phyloP scores from a whole-genome alignment of 2,329 filamentous ascomycete species.

The Epichloe aotearoae region DNA sequence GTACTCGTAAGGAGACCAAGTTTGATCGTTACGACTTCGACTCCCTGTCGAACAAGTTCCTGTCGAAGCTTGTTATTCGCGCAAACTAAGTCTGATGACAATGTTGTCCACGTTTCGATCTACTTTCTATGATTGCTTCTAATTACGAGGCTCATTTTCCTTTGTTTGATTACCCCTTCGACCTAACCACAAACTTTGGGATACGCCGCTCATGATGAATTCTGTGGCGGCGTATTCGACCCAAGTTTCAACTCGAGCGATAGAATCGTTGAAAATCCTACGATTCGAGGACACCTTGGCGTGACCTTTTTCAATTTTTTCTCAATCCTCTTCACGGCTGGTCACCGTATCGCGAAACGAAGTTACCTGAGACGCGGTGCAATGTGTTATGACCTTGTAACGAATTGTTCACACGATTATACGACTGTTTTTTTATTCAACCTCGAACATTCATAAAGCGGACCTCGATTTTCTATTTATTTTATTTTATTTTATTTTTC shows the following conservation, averaged over 20 bases:
- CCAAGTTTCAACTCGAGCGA: slow-evolving; percentile 20
- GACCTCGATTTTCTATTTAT: neutral
- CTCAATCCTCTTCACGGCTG: slow-evolving; percentile 17
- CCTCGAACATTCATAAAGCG: neutral
- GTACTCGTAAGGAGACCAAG: slow-evolving; percentile 62
- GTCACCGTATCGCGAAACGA: slow-evolving; percentile 21
- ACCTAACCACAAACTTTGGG: slow-evolving; percentile 15
- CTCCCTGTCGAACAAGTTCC: slow-evolving; percentile 90
- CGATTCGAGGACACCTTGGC: neutral
- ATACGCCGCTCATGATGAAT: slow-evolving; percentile 19
- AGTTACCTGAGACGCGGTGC: slow-evolving; percentile 17
- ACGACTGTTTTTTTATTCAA: slow-evolving; percentile 17
- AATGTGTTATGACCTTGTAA: slow-evolving; percentile 23
- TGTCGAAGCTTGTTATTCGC: slow-evolving; percentile 91
- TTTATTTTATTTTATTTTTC: neutral
- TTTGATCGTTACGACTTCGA: slow-evolving; percentile 92
- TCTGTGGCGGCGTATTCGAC: slow-evolving; percentile 31
- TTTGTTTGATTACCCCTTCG: slow-evolving; percentile 18
- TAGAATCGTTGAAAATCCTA: neutral
- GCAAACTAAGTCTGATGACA: slow-evolving; percentile 47
- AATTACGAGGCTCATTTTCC: slow-evolving; percentile 3
- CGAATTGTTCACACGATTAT: slow-evolving; percentile 16
- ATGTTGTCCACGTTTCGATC: neutral
- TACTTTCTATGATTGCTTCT: neutral
- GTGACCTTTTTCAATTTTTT: slow-evolving; percentile 7